Conservation (phyloP, 2,329 filamentous ascomycete species). For the Davidsoniella virescens region DNA sequence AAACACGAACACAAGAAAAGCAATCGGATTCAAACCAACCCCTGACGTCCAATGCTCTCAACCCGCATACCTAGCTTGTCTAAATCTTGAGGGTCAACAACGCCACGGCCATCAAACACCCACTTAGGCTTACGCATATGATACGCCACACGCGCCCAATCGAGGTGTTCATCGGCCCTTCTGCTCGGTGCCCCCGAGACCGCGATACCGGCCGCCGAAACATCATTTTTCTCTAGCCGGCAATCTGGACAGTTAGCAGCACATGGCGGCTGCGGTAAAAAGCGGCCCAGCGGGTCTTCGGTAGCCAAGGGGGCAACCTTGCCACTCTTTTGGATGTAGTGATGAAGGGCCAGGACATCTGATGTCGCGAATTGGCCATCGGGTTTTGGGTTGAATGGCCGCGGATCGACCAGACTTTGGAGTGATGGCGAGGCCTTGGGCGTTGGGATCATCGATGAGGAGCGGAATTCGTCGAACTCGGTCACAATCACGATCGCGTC, state of each 20-base stretch:
- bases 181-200: constrained; percentile 18
- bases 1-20: neutral
- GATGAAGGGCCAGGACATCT: constrained; percentile 20
- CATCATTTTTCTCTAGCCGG: constrained; percentile 24
- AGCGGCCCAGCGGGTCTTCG: constrained; percentile 30
- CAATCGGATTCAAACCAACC: constrained; percentile 4
- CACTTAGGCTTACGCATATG: constrained; percentile 36
- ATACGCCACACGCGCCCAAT: constrained; percentile 34
- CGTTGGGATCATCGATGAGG: constrained; percentile 21
- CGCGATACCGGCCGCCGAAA: constrained; percentile 16
- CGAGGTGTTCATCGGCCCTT: constrained; percentile 29
- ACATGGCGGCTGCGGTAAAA: constrained; percentile 30
- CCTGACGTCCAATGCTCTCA: constrained; percentile 34
- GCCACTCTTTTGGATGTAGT: constrained; percentile 13
- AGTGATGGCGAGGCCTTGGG: constrained; percentile 17
- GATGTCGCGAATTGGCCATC: constrained; percentile 29
- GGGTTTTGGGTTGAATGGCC: constrained; percentile 29
- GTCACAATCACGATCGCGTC: constrained; percentile 38
- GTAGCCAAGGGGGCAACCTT: neutral
- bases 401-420: constrained; percentile 23
- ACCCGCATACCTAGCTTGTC: constrained; percentile 34
- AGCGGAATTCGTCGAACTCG: constrained; percentile 39
- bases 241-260: constrained; percentile 34
- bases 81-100: constrained; percentile 33
- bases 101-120: constrained; percentile 41